Evolutionary conservation across 305 asterid species (phyloP).

Genomic region (Fraxinus greggii): DNA sequence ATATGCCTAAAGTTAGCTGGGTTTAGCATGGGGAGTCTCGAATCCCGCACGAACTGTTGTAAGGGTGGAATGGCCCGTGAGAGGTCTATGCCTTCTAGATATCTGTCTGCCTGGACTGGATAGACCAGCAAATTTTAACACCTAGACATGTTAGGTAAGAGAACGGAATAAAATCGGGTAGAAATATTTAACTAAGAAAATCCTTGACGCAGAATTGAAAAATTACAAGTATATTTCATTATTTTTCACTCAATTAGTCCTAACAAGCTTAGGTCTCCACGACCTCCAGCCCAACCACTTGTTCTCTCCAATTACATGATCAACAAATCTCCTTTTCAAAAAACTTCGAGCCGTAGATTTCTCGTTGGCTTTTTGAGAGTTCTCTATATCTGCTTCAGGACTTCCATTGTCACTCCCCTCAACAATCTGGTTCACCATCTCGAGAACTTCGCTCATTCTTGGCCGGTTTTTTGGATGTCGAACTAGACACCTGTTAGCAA

Average conservation of each 20-base stretch:
- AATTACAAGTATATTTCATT: neutral
- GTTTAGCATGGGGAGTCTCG: neutral
- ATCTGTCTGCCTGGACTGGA: neutral
- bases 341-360: constrained; percentile 29
- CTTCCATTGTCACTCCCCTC: constrained; percentile 30
- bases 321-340: constrained; percentile 43
- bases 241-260: constrained; percentile 22
- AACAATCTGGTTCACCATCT: constrained; percentile 53
- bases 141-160: neutral
- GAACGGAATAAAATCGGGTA: neutral
- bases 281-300: constrained; percentile 46
- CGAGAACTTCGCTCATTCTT: constrained; percentile 68
- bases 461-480: constrained; percentile 78
- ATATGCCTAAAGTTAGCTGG: neutral
- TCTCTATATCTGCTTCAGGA: constrained; percentile 32
- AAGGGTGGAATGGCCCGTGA: neutral
- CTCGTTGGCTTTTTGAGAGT: constrained; percentile 26
- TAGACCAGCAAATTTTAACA: neutral
- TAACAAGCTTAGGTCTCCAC: constrained; percentile 47
- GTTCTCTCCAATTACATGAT: constrained; percentile 42
- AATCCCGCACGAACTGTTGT: neutral
- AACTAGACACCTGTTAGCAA: constrained; percentile 68
- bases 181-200: neutral
- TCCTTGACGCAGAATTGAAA: neutral
- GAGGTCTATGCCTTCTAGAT: neutral